A percentile compares a stretch with the other conserved stretches of the same genome.
Conservation (phyloP, 148 eudicot genomes). For the Salicornia ramosissima region DNA sequence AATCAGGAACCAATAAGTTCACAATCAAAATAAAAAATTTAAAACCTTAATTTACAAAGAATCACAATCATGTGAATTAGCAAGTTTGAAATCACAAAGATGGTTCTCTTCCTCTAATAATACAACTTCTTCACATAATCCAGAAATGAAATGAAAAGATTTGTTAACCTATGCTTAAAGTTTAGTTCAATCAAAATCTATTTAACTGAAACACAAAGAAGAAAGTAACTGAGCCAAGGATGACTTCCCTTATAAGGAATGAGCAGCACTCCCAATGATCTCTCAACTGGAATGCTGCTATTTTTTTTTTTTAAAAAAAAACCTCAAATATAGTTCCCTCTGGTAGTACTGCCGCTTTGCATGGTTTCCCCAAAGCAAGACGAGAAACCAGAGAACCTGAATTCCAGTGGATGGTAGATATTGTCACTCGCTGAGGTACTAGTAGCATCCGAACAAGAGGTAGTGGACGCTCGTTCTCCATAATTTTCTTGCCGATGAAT, state of each 20-base stretch:
- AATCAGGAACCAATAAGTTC: not conserved
- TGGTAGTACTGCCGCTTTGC: slow-evolving; percentile 19
- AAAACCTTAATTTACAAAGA: not conserved
- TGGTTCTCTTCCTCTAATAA: not conserved
- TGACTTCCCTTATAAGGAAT: slow-evolving; percentile 47
- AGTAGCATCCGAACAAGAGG: slow-evolving; percentile 39
- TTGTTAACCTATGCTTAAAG: not conserved
- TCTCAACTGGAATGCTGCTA: slow-evolving; percentile 9
- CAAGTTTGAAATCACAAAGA: not conserved
- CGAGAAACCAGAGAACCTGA: slow-evolving; percentile 39
- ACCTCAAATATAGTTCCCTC: slow-evolving; percentile 29
- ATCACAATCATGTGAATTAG: slow-evolving; percentile 4
- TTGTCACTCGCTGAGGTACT: slow-evolving; percentile 33
- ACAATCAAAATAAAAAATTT: not conserved
- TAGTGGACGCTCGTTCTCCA: slow-evolving; percentile 32
- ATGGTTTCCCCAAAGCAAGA: slow-evolving; percentile 27
- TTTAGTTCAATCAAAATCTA: slow-evolving; percentile 12
- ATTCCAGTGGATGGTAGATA: slow-evolving; percentile 33
- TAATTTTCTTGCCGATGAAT: slow-evolving; percentile 24
- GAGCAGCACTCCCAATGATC: not conserved
- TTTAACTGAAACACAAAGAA: slow-evolving; percentile 8
- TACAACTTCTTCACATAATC: slow-evolving; percentile 9
- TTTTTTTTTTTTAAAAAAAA: not conserved
- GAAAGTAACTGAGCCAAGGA: slow-evolving; percentile 53
- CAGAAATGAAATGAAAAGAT: slow-evolving; percentile 1